Evolutionary conservation across 2,329 filamentous ascomycete species (phyloP).

Genomic region (Penicillium nordicum): DNA sequence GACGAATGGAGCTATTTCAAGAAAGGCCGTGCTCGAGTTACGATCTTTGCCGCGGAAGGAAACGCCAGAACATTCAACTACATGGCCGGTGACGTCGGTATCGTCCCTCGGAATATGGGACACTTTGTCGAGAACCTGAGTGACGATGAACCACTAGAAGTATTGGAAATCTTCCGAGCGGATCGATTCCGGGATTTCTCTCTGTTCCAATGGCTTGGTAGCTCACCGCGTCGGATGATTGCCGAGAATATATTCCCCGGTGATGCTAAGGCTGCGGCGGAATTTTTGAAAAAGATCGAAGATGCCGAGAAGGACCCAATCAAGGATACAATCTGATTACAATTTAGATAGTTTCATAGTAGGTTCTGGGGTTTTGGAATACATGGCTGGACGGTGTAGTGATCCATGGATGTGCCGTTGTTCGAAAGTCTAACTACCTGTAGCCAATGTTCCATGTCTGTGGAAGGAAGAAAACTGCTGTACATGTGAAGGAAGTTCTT

Average conservation of each 20-base stretch:
- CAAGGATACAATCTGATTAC: constrained; percentile 5
- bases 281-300: constrained; percentile 61
- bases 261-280: constrained; percentile 39
- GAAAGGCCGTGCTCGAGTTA: constrained; percentile 65
- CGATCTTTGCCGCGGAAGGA: constrained; percentile 69
- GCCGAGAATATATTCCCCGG: constrained; percentile 12
- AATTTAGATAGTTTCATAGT: not conserved
- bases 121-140: constrained; percentile 75
- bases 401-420: too few species aligned
- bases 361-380: rapidly evolving
- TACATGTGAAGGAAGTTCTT: too few species aligned
- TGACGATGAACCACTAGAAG: constrained; percentile 68
- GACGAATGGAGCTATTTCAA: constrained; percentile 81
- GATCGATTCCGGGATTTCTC: constrained; percentile 71
- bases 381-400: not conserved
- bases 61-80: constrained; percentile 72
- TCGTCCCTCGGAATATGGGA: constrained; percentile 71
- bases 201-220: constrained; percentile 71
- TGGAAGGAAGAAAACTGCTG: too few species aligned
- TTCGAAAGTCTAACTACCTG: too few species aligned
- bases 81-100: constrained; percentile 68
- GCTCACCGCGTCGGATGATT: constrained; percentile 58
- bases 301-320: constrained; percentile 51
- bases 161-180: constrained; percentile 69
- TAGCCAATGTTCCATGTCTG: too few species aligned